Evolutionary conservation across 306 rosid genomes (phyloP), one percentile per base, ranked within the genome.

Genomic region (Pueraria montana): DNA sequence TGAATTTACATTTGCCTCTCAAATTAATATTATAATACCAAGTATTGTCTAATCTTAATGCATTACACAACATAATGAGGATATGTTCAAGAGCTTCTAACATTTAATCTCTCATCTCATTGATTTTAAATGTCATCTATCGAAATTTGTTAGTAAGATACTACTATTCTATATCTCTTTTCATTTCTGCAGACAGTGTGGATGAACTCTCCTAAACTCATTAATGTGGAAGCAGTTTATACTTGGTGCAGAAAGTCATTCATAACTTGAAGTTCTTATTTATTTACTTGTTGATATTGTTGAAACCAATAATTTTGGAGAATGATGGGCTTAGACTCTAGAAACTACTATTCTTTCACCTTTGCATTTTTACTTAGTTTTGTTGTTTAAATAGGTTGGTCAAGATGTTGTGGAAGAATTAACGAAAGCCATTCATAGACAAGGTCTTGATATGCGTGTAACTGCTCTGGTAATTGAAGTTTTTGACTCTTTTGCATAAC

Each of bases 401-500:
- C 85, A 89, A 83, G 97, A 94, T 78, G 90, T 92, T 76, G 98
- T 94, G 63, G 96, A 77, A 32, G 97, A 88, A 80, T 74, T 94
- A 76, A 87, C 89, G 56, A 87, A 59, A 80, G 91, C 94, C 75
- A 80, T 94, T 82, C 90, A 89, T 83, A 92, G 86, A 80, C 86
- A 86, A 68, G 97, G 97, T 46, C 89, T 94, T 74, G 96, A 94
- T 76, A 89, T 94, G 96, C 91, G 82, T 56, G 93, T 94, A 71
- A 45, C 96, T 69, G 98, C 97, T 59, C 84, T 94, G 96, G 98
- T 92, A 85, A 85, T 86, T 67, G 64, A 71, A 52, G 45, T 84
- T 73, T 46, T 66, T 20, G 49, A 30, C 55, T 81, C 20, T 76
- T 43, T 30, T 76, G 21, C 38, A 43, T 77, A 17, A 63, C 59